Base-by-base conservation (phyloP, 768 basidiomycete species). In the Xanthoconium purpureum region DNA sequence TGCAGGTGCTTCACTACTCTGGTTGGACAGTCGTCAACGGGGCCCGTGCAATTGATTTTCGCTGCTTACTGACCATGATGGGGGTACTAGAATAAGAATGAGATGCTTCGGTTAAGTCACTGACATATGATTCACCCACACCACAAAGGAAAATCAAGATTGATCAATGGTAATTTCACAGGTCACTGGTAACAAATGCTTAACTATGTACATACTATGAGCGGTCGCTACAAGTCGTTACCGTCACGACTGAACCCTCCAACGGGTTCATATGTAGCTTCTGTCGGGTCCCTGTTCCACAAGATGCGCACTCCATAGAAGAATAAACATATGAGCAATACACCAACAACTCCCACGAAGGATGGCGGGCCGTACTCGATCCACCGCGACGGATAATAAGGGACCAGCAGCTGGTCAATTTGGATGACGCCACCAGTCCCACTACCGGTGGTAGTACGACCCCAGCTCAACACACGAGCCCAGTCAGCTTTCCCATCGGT, bases 321-420 rank as follows among this genome's bases (percentile, higher is more conserved):
- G 71, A 94, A 88, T 11, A 74, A 65, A 58, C 83, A 79, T 58
- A 93, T 89, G 11, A 83, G 58, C 30, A 82, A 40, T 30, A 88
- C 65, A 6, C 88, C 91, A 28, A 84, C 62, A 1, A 74, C 73
- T 3, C 83, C 83, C 5, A 89, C 84, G 30, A 80, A 74, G n/a
- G 81, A 63, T 0, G 91, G 90, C 5, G 79, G 78, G 39, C 91
- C 89, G 64, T 86, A 94, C 64, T 83, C 77, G 37, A 82, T 75
- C 84, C 88, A 94, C 91, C 91, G 92, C 5, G 86, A 79, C 4
- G 96, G 93, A 55, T 86, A 75, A 69, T 94, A 98, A 35, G 97
- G 97, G 24, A 85, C 66, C 52, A 99, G 75, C 13, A 98, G 77
- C 40, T 79, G 78, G 74, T 97, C 91, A 56, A 98, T 89, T 72